These are phyloP conservation scores for Fragosphaeria purpurea DNA, from an alignment of 2,329 filamentous ascomycete species.

Conservation along the genomic window DNA sequence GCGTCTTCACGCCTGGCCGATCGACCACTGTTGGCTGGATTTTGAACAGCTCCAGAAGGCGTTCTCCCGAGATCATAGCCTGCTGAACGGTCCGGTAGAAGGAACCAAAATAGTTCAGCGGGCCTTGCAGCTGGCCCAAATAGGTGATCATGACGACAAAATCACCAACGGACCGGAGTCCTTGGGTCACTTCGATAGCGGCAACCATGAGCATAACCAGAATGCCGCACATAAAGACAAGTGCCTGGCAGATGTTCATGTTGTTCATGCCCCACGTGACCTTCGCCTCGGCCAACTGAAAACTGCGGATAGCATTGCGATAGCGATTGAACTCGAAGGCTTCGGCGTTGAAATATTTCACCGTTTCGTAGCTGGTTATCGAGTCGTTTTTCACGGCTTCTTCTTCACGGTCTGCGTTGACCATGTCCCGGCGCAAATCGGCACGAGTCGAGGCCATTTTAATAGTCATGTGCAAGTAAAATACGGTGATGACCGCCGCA, in stretches of 20 bases:
- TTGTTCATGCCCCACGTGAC: slow-evolving; percentile 67
- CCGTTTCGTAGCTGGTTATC: slow-evolving; percentile 95
- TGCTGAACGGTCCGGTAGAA: slow-evolving; percentile 96
- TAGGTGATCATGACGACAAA: slow-evolving; percentile 69
- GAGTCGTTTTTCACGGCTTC: slow-evolving; percentile 98
- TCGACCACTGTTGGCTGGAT: slow-evolving; percentile 89
- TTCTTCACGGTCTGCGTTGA: slow-evolving; percentile 87
- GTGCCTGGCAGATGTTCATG: slow-evolving; percentile 72
- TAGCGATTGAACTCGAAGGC: slow-evolving; percentile 69
- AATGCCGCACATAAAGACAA: slow-evolving; percentile 70
- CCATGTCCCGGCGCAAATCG: slow-evolving; percentile 85
- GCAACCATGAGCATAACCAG: slow-evolving; percentile 63
- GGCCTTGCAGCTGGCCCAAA: slow-evolving; percentile 68
- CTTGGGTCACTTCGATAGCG: slow-evolving; percentile 65
- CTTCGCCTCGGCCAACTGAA: slow-evolving; percentile 64
- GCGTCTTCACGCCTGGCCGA: slow-evolving; percentile 48
- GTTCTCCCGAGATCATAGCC: slow-evolving; percentile 93
- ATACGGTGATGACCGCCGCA: slow-evolving; percentile 83
- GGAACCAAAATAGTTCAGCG: slow-evolving; percentile 81
- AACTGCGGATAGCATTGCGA: slow-evolving; percentile 57
- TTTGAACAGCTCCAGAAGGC: slow-evolving; percentile 91
- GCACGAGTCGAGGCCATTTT: slow-evolving; percentile 90
- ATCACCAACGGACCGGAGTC: slow-evolving; percentile 54
- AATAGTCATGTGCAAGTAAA: slow-evolving; percentile 93
- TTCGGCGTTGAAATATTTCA: slow-evolving; percentile 85